A percentile compares a stretch with the other conserved stretches of the same genome.
Conservation (phyloP, 805 yeast species). For the Yarrowia deformans region DNA sequence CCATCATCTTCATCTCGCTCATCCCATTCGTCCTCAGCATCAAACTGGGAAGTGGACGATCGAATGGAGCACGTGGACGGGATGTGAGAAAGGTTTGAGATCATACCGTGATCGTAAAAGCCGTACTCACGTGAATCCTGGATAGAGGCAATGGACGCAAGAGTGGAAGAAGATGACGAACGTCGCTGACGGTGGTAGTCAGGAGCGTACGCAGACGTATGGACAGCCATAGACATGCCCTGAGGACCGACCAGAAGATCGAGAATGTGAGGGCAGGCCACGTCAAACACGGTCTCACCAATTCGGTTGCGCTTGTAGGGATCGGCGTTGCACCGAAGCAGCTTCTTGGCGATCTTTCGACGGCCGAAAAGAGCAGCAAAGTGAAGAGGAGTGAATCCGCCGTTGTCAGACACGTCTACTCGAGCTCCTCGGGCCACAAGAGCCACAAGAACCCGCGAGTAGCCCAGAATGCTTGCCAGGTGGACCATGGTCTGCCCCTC, state of each 20-base stretch:
- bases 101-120: conserved; percentile 31
- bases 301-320: conserved; percentile 31
- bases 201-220: background rate
- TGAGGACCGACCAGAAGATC: conserved; percentile 23
- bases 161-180: conserved; percentile 44
- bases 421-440: conserved; percentile 69
- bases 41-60: conserved; percentile 31
- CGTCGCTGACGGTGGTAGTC: conserved; percentile 15
- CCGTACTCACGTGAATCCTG: conserved; percentile 34
- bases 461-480: conserved; percentile 80
- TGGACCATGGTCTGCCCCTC: conserved; percentile 85
- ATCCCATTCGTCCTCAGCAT: conserved; percentile 39
- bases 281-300: conserved; percentile 25
- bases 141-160: conserved; percentile 41
- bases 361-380: conserved; percentile 82
- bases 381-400: conserved; percentile 87
- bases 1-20: conserved; percentile 21
- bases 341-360: conserved; percentile 66
- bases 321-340: conserved; percentile 50
- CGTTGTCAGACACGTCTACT: conserved; percentile 71
- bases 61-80: conserved; percentile 29
- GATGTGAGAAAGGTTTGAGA: conserved; percentile 24
- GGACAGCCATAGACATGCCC: background rate
- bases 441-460: conserved; percentile 65
- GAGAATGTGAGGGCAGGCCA: conserved; percentile 27